A percentile compares a stretch with the other conserved stretches of the same genome.
phyloP scores from a whole-genome alignment of 257 asterid species.

The Solanum rostratum region DNA sequence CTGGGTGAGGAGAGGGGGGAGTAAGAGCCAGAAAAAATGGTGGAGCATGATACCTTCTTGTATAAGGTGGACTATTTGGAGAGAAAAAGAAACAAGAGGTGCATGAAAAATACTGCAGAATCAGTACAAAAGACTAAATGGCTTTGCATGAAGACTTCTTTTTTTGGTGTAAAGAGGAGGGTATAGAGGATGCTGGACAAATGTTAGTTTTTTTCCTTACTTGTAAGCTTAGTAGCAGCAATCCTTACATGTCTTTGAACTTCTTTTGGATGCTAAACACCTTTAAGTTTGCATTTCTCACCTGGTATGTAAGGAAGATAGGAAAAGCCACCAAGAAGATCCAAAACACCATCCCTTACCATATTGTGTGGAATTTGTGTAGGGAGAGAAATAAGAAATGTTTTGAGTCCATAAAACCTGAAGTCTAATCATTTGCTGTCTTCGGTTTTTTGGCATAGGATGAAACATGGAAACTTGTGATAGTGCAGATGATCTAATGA shows the following conservation, averaged over 20 bases:
- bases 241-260: neutral
- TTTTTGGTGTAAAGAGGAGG: too few relatives aligned
- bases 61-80: too few relatives aligned
- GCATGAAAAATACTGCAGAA: too few relatives aligned
- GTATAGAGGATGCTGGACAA: too few relatives aligned
- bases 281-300: neutral
- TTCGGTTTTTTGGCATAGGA: neutral
- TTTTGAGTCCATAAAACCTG: neutral
- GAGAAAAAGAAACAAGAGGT: too few relatives aligned
- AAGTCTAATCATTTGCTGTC: neutral
- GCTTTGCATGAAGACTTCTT: too few relatives aligned
- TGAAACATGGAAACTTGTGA: neutral
- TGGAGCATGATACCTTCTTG: too few relatives aligned
- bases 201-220: too few relatives aligned
- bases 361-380: neutral
- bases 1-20: too few relatives aligned
- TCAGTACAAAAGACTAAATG: too few relatives aligned
- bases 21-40: too few relatives aligned
- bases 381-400: neutral
- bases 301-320: neutral
- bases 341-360: neutral
- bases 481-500: neutral
- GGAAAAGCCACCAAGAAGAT: neutral
- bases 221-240: too few relatives aligned
- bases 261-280: neutral